These are phyloP conservation scores for Fibroporia radiculosa DNA, from an alignment of 768 basidiomycete species.

Conservation along the genomic window DNA sequence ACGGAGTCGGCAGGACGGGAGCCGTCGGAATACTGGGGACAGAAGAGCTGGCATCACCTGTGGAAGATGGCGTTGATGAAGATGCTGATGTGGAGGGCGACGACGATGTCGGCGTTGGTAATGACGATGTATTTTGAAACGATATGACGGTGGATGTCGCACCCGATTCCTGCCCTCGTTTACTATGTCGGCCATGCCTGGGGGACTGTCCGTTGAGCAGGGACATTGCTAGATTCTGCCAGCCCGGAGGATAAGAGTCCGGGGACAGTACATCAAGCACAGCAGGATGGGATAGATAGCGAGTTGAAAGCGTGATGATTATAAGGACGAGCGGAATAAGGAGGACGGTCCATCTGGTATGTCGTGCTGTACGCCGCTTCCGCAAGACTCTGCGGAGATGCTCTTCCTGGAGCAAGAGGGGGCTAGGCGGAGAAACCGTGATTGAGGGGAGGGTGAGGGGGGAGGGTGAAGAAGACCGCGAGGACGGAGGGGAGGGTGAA, in stretches of 20 bases:
- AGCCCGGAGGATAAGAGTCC: slow-evolving; percentile 6
- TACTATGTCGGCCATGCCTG: slow-evolving; percentile 21
- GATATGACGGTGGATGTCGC: slow-evolving; percentile 1
- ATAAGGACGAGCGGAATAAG: slow-evolving; percentile 50
- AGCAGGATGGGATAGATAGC: slow-evolving; percentile 41
- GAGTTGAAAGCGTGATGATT: slow-evolving; percentile 44
- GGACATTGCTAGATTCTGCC: slow-evolving; percentile 14
- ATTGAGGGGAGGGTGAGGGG: neutral
- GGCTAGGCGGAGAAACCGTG: slow-evolving; percentile 7
- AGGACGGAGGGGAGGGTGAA: neutral
- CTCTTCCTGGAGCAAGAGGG: neutral
- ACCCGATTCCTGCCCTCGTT: neutral
- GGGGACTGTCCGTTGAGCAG: slow-evolving; percentile 31
- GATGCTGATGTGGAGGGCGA: slow-evolving; percentile 2
- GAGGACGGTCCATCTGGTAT: slow-evolving; percentile 43
- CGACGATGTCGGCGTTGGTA: slow-evolving; percentile 3
- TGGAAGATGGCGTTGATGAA: slow-evolving; percentile 4
- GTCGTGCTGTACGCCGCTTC: slow-evolving; percentile 39
- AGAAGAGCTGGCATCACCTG: slow-evolving; percentile 1
- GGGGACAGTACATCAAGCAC: slow-evolving; percentile 34
- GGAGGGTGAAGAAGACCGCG: slow-evolving; percentile 2
- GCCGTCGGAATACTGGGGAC: slow-evolving; percentile 32
- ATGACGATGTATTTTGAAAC: neutral
- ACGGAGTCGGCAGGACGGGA: slow-evolving; percentile 57
- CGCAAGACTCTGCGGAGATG: slow-evolving; percentile 1